Percentiles rank a stretch among this genome's conserved stretches.
These are phyloP conservation scores for Metarhizium guizhouense DNA, from an alignment of 2,329 filamentous ascomycete species.

Conservation along the genomic window DNA sequence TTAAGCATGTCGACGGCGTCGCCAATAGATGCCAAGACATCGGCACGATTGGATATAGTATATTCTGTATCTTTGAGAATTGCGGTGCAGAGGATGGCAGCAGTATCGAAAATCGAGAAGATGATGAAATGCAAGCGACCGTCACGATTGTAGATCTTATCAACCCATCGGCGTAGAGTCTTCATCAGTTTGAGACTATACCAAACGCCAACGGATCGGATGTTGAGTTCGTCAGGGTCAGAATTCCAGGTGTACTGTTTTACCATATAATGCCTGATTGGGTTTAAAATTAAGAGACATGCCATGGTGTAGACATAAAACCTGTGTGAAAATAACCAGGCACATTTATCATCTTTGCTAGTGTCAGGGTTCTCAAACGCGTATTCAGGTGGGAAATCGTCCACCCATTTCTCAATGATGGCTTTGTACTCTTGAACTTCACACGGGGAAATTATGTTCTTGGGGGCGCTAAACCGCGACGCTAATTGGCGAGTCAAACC, in stretches of 20 bases:
- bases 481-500: conserved; percentile 15
- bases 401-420: conserved; percentile 31
- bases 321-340: conserved; percentile 37
- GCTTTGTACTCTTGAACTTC: conserved; percentile 18
- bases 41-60: conserved; percentile 28
- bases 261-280: conserved; percentile 37
- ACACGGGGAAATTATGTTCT: conserved; percentile 16
- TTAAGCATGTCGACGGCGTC: conserved; percentile 23
- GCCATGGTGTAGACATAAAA: conserved; percentile 34
- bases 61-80: conserved; percentile 36
- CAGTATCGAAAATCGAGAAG: conserved; percentile 42
- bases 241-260: conserved; percentile 20
- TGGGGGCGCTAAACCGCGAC: conserved; percentile 16
- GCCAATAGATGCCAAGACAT: conserved; percentile 28
- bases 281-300: conserved; percentile 36
- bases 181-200: conserved; percentile 32
- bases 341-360: conserved; percentile 27
- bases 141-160: conserved; percentile 34
- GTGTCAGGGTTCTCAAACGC: conserved; percentile 29
- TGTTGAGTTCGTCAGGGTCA: conserved; percentile 21
- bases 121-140: conserved; percentile 42
- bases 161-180: conserved; percentile 30
- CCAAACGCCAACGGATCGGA: conserved; percentile 30
- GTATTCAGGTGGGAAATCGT: conserved; percentile 31
- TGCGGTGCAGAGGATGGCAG: conserved; percentile 38